phyloP scores from a whole-genome alignment of 768 basidiomycete genomes.

The Pisolithus orientalis region DNA sequence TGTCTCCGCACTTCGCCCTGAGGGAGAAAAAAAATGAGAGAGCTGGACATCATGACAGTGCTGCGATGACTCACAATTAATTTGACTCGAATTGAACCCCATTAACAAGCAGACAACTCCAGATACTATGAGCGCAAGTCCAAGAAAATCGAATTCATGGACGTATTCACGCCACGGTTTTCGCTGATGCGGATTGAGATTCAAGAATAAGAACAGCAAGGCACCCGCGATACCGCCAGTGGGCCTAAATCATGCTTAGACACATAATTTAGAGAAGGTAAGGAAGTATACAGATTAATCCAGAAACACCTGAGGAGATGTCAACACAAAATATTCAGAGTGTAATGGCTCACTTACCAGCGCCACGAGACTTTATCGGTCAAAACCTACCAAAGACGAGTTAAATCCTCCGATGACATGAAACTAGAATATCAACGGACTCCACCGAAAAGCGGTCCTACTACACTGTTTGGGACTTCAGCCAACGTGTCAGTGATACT shows the following conservation, averaged over 20 bases:
- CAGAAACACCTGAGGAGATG: conserved; percentile 29
- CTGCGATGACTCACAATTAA: conserved; percentile 18
- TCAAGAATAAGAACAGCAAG: conserved; percentile 29
- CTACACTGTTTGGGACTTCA: conserved; percentile 19
- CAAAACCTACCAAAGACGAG: conserved; percentile 17
- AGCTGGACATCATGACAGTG: not conserved
- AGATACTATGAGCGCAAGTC: conserved; percentile 29
- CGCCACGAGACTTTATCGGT: conserved; percentile 34
- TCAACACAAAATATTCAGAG: too few relatives aligned
- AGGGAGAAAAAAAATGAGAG: not conserved
- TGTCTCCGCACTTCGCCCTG: conserved; percentile 27
- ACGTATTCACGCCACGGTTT: conserved; percentile 27
- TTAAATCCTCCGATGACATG: not conserved
- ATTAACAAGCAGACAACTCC: conserved; percentile 35
- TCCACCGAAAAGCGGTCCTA: conserved; percentile 39
- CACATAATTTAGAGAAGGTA: not conserved
- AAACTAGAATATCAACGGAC: conserved; percentile 13
- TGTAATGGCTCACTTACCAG: conserved; percentile 18
- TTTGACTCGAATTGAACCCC: conserved; percentile 32
- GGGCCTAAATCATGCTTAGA: conserved; percentile 18
- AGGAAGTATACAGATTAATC: conserved; percentile 27
- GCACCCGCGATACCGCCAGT: conserved; percentile 29
- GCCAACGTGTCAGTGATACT: not conserved
- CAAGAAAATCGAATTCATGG: conserved; percentile 34
- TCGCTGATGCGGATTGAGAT: conserved; percentile 29